Base-by-base conservation (phyloP, 164 flowering plant genomes). In the Buxus sempervirens region DNA sequence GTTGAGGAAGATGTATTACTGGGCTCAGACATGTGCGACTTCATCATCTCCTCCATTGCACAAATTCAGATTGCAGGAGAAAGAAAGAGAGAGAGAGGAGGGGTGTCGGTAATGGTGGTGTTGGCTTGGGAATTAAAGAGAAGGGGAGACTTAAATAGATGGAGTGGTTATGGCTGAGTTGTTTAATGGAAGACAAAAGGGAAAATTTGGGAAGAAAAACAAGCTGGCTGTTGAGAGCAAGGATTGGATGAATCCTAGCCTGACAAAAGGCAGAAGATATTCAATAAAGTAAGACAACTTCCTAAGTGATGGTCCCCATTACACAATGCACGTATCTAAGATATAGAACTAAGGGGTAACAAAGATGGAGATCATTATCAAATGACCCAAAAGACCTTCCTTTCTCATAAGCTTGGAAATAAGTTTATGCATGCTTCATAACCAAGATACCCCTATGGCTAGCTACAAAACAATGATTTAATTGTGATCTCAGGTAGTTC, bases 41-140 rank as follows among this genome's bases (percentile, higher is more conserved):
- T 72, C 72, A 72, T 70, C 56, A 63, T 63, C 26, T 59, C 72
- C 54, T 82, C 84, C 84, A 83, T 84, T 66, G 27, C 58, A 27
- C 53, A 12, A 53, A 36, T 21, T 16, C 28, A 56, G 54, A 12
- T 21, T 41, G 32, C 42, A 62, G 22, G 51, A 32, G 38, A 32
- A 7, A 32, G 38, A 32, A 7, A 32, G 38, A 32, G 38, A 32
- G 38, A 32, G 38, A 32, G 51, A 45, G 51, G 51, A 45, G 51
- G 12, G 51, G 12, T 6, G 12, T 1, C 1, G 51, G 13, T 1
- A 15, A 10, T 1, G 51, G 1, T 1, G 73, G 36, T 68, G 68
- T 69, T 66, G 72, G 71, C 53, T 66, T 54, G 56, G 42, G 70
- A 66, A 54, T n/a, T n/a, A 13, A 24, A 45, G 22, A 45, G 32